Evolutionary conservation across 192 early-diverging fungal species (phyloP).

Genomic region (Entomortierella lignicola): DNA sequence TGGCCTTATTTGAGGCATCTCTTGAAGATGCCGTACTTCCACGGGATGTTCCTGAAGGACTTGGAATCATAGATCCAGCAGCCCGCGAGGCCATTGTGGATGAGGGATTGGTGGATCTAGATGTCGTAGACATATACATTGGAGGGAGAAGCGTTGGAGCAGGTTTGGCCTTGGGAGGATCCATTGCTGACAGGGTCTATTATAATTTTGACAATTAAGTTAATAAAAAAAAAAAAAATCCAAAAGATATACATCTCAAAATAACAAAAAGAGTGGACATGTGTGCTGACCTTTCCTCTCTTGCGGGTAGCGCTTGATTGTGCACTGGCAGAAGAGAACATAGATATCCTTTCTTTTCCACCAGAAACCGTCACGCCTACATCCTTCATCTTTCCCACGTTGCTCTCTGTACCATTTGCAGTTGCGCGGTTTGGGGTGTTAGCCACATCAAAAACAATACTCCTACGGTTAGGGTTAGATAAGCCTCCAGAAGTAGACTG

Average conservation of each 20-base stretch:
- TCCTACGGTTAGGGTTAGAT: conserved; percentile 24
- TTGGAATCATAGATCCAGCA: conserved; percentile 50
- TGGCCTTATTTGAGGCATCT: conserved; percentile 17
- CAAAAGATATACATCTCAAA: too few relatives aligned
- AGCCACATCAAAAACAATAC: conserved; percentile 40
- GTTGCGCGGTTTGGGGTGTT: conserved; percentile 11
- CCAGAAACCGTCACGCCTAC: conserved; percentile 26
- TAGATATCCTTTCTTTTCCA: conserved; percentile 37
- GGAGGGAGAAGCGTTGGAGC: conserved; percentile 45
- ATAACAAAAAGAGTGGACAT: too few relatives aligned
- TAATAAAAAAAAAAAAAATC: neutral
- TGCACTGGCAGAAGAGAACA: conserved; percentile 18
- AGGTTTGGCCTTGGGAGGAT: conserved; percentile 47
- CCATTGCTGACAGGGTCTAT: conserved; percentile 51
- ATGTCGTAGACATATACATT: conserved; percentile 54
- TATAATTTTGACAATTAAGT: neutral
- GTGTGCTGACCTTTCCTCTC: conserved; percentile 42
- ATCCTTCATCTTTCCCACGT: conserved; percentile 38
- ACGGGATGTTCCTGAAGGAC: conserved; percentile 35
- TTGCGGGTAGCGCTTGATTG: conserved; percentile 26
- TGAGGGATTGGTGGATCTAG: conserved; percentile 22
- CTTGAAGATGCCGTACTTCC: conserved; percentile 29
- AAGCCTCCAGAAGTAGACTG: conserved; percentile 1
- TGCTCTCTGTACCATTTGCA: conserved; percentile 3
- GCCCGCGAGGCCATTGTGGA: conserved; percentile 42